Evolutionary conservation across 2,329 filamentous ascomycete species (phyloP).

Genomic region (Cladosporium sphaerospermum): DNA sequence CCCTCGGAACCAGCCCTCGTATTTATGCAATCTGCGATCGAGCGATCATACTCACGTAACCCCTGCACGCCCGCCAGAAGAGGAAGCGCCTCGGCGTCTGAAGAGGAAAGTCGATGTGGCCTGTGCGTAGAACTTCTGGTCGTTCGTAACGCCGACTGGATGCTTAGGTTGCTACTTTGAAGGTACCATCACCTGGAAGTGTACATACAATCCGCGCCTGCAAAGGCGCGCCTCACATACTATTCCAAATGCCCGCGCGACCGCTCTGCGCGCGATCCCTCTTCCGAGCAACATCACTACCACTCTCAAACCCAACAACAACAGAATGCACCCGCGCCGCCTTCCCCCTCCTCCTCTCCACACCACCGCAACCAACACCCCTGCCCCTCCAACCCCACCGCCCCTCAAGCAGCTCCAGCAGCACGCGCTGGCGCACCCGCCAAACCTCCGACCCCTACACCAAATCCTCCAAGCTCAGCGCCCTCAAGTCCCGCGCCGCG

Average conservation of each 20-base stretch:
- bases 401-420: constrained; percentile 44
- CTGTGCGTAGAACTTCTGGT: too few relatives aligned
- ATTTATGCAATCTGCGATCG: too few relatives aligned
- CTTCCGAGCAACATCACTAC: not conserved
- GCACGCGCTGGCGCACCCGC: constrained; percentile 74
- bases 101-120: too few relatives aligned
- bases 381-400: constrained; percentile 9
- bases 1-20: too few relatives aligned
- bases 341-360: not conserved
- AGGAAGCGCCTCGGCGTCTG: too few relatives aligned
- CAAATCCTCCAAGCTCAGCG: constrained; percentile 68
- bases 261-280: not conserved
- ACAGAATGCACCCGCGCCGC: not conserved
- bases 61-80: too few relatives aligned
- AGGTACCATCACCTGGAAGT: too few relatives aligned
- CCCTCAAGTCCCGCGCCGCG: constrained; percentile 82
- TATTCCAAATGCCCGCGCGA: constrained; percentile 1
- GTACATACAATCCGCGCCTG: too few relatives aligned
- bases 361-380: not conserved
- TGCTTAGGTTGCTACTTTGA: too few relatives aligned
- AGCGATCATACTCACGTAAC: too few relatives aligned
- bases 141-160: too few relatives aligned
- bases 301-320: not conserved
- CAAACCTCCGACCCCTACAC: constrained; percentile 68
- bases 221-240: not conserved